These are phyloP conservation scores for Prunus salicina DNA, from an alignment of 306 rosid species.

Conservation along the genomic window DNA sequence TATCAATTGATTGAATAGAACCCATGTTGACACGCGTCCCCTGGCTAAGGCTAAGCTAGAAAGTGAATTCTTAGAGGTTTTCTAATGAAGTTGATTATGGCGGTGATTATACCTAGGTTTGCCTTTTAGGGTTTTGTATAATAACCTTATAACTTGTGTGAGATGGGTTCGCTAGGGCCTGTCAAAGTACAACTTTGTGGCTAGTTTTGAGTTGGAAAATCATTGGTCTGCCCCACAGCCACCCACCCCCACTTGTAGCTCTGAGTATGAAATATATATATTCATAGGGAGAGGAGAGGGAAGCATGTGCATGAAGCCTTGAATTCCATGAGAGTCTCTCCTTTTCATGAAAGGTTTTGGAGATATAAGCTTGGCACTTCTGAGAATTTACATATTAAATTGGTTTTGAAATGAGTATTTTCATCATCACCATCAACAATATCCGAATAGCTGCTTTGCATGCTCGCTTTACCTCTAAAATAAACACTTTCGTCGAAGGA, in stretches of 20 bases:
- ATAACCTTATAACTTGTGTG: constrained; percentile 3
- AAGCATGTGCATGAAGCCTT: constrained; percentile 65
- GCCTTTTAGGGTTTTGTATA: constrained; percentile 11
- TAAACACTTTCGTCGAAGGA: no score
- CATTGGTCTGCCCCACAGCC: constrained; percentile 37
- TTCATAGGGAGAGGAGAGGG: constrained; percentile 48
- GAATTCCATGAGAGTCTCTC: constrained; percentile 51
- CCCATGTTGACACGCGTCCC: constrained; percentile 31
- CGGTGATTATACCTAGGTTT: constrained; percentile 19
- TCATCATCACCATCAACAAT: constrained; percentile 36
- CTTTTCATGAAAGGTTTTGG: constrained; percentile 66
- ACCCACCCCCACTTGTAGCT: constrained; percentile 32
- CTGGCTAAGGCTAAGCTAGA: not conserved
- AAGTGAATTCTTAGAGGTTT: constrained; percentile 24
- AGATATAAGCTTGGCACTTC: constrained; percentile 54
- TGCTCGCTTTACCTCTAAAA: not conserved
- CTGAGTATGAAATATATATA: constrained; percentile 16
- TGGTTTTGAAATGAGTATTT: constrained; percentile 33
- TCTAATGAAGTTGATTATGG: not conserved
- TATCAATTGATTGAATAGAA: not conserved
- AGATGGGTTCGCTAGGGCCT: not conserved
- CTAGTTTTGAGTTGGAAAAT: constrained; percentile 35
- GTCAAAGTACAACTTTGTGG: constrained; percentile 30
- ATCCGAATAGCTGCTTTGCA: not conserved
- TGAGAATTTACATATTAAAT: constrained; percentile 22